Evolutionary conservation across 1,284 basidiomycete species (phyloP).

Genomic region (Rhodotorula sp.): DNA sequence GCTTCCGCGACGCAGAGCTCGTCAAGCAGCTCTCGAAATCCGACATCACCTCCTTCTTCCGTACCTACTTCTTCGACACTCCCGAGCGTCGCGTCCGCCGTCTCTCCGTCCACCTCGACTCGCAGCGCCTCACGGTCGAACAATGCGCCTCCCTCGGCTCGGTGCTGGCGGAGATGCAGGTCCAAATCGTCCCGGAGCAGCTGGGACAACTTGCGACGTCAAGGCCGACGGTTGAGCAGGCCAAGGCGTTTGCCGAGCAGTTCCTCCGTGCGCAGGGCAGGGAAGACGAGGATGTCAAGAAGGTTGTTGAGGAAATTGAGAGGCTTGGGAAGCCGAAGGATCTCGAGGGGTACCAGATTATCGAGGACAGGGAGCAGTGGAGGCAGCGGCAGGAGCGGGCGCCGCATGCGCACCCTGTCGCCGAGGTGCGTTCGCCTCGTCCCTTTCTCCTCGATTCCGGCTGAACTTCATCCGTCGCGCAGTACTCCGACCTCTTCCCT

Average conservation of each 20-base stretch:
- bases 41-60: slow-evolving; percentile 74
- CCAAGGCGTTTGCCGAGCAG: slow-evolving; percentile 62
- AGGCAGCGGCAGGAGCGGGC: slow-evolving; percentile 14
- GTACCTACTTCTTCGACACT: slow-evolving; percentile 39
- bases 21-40: slow-evolving; percentile 67
- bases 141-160: slow-evolving; percentile 63
- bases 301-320: slow-evolving; percentile 7
- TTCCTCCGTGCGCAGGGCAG: slow-evolving; percentile 50
- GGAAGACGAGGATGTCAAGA: slow-evolving; percentile 41
- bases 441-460: neutral
- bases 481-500: slow-evolving; percentile 29
- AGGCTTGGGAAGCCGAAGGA: neutral
- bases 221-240: slow-evolving; percentile 56
- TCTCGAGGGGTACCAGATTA: slow-evolving; percentile 20
- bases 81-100: slow-evolving; percentile 42
- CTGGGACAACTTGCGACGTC: slow-evolving; percentile 54
- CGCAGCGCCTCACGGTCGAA: slow-evolving; percentile 54
- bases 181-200: slow-evolving; percentile 58
- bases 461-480: neutral
- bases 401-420: slow-evolving; percentile 25
- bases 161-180: slow-evolving; percentile 61
- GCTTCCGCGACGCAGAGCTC: slow-evolving; percentile 68
- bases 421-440: slow-evolving; percentile 18
- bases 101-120: slow-evolving; percentile 73
- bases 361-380: slow-evolving; percentile 25